Evolutionary conservation across 2,329 filamentous ascomycete species (phyloP), one percentile per base, ranked within the genome.

Genomic region (Trichoderma afroharzianum): DNA sequence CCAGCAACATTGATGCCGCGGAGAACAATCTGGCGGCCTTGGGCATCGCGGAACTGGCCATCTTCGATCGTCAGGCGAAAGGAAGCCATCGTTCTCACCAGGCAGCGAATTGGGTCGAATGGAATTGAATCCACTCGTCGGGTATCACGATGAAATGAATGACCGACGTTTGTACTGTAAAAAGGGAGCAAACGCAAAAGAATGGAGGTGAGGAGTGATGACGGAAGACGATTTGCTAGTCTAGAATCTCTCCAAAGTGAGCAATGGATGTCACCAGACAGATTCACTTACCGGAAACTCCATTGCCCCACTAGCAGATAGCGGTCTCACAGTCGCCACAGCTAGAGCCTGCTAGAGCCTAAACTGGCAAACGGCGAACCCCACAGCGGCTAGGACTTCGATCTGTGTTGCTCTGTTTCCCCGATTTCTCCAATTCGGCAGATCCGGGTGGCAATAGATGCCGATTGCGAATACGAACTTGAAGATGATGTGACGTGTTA

Each of bases 1-100:
- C 90, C 94, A 47, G 95, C 94, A 74, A 97, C 88, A 79, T 99
- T 99, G 85, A 99, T 97, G 74, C 96, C 96, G 74, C 96, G 91
- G 58, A 99, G 86, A 3, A 93, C 92, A 71, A 99, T 89, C 82
- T 98, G 93, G 73, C 96, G 91, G 75, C 94, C 92, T 74, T 94
- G 84, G 15, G 85, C 80, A 80, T 99, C 97, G 73, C 93, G 90
- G 82, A 99, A 98, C 75, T 90, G 90, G 73, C 90, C 90, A 75
- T 96, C 92, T 78, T 98, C 93, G 77, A 99, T 95, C 28, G 88
- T 90, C 64, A 99, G 86, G 68, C 92, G 91, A 67, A 95, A 88
- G 26, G 89, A 85, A 73, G 91, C 85, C 94, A 97, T 97, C 75
- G 26, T 63, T 61, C 12, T 33, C 59, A 28, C 36, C 53, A n/a